Evolutionary conservation across 805 yeast species (phyloP).

Genomic region (Myxozyma vanderwaltii): DNA sequence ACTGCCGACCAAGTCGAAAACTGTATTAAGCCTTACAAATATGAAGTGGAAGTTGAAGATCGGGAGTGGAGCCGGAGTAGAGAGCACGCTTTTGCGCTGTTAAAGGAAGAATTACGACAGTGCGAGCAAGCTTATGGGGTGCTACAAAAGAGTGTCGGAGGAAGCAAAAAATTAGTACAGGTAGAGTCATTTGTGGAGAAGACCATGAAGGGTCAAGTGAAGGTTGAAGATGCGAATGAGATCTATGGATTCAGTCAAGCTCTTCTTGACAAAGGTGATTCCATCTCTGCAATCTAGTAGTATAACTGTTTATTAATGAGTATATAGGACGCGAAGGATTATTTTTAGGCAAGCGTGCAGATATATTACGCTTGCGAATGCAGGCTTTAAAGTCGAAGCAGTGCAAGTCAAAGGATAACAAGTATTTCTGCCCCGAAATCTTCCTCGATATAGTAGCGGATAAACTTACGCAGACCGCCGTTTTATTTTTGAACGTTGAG

Average conservation of each 20-base stretch:
- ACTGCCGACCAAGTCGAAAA: slow-evolving; percentile 99
- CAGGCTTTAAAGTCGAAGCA: slow-evolving; percentile 71
- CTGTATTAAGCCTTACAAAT: slow-evolving; percentile 96
- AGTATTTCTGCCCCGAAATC: slow-evolving; percentile 91
- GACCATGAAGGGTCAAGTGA: slow-evolving; percentile 24
- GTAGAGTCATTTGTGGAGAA: slow-evolving; percentile 67
- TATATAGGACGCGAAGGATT: slow-evolving; percentile 66
- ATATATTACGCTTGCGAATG: slow-evolving; percentile 71
- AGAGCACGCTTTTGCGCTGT: slow-evolving; percentile 69
- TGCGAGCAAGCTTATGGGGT: slow-evolving; percentile 64
- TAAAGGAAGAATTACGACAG: slow-evolving; percentile 84
- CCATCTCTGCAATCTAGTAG: background rate
- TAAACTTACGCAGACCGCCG: slow-evolving; percentile 90
- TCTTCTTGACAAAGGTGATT: slow-evolving; percentile 59
- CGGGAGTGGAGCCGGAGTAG: slow-evolving; percentile 86
- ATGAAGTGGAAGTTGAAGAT: slow-evolving; percentile 94
- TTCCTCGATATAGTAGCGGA: slow-evolving; percentile 90
- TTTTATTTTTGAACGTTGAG: slow-evolving; percentile 89
- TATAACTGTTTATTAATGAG: background rate
- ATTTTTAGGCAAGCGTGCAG: slow-evolving; percentile 72
- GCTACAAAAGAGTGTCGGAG: slow-evolving; percentile 74
- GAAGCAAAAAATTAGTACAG: slow-evolving; percentile 70
- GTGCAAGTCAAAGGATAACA: slow-evolving; percentile 77
- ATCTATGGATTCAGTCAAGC: slow-evolving; percentile 82
- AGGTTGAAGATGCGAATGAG: slow-evolving; percentile 54